Evolutionary conservation across 2,329 filamentous ascomycete species (phyloP).

Genomic region (Claviceps sp.): DNA sequence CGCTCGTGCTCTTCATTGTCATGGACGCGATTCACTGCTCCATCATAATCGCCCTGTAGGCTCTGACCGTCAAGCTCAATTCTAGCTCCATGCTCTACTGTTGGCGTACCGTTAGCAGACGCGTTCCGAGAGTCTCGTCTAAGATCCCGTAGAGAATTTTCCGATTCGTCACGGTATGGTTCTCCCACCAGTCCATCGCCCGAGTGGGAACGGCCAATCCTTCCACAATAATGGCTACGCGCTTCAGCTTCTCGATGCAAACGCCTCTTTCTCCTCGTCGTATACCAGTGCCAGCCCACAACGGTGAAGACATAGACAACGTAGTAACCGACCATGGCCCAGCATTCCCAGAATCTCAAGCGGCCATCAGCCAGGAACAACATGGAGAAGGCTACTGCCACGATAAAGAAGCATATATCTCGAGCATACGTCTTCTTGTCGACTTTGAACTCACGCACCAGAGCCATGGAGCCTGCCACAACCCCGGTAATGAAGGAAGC

Average conservation of each 20-base stretch:
- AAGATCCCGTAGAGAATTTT: slow-evolving; percentile 14
- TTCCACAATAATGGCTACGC: slow-evolving; percentile 56
- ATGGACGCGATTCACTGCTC: slow-evolving; percentile 28
- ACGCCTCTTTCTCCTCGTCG: slow-evolving; percentile 45
- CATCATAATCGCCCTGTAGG: slow-evolving; percentile 21
- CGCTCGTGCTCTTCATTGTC: slow-evolving; percentile 40
- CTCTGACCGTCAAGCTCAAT: slow-evolving; percentile 32
- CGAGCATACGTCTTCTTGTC: slow-evolving; percentile 79
- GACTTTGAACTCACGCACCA: slow-evolving; percentile 91
- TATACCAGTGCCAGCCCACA: slow-evolving; percentile 83
- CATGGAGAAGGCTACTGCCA: slow-evolving; percentile 77
- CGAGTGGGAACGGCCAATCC: slow-evolving; percentile 31
- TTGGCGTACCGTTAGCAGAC: slow-evolving; percentile 23
- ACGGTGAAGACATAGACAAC: slow-evolving; percentile 79
- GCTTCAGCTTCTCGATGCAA: slow-evolving; percentile 57
- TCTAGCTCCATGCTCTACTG: slow-evolving; percentile 30
- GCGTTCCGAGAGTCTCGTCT: slow-evolving; percentile 8
- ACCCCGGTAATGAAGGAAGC: slow-evolving; percentile 94
- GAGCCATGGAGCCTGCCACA: slow-evolving; percentile 90
- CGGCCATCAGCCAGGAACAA: slow-evolving; percentile 73
- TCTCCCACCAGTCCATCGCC: slow-evolving; percentile 41
- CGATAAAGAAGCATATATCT: slow-evolving; percentile 84
- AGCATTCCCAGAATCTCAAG: slow-evolving; percentile 79
- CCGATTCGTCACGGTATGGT: slow-evolving; percentile 50
- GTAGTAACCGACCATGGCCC: slow-evolving; percentile 83